Conservation (phyloP, 1,139 yeast species). For the Yamadazyma triangularis region DNA sequence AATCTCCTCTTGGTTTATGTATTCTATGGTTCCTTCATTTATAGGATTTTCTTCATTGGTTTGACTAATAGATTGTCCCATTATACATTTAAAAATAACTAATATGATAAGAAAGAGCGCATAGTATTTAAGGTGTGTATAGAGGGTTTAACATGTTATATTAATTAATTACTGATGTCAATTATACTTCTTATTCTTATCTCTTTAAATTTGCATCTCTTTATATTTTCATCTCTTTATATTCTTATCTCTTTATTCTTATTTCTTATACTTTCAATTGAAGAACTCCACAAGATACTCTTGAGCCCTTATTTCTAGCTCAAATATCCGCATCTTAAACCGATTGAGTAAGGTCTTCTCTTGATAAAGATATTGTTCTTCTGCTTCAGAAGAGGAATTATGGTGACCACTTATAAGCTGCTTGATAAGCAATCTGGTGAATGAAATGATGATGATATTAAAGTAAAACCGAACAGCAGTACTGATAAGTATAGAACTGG, state of each 20-base stretch:
- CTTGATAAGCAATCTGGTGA: conserved; percentile 44
- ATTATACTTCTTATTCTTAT: no score
- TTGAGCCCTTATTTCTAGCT: conserved; percentile 29
- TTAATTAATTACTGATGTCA: no score
- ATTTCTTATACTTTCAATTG: conserved; percentile 5
- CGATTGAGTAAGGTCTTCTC: conserved; percentile 19
- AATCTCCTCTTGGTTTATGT: conserved; percentile 16
- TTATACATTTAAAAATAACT: no score
- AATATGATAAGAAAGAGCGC: not conserved
- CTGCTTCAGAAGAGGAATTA: conserved; percentile 10
- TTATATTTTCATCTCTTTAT: no score
- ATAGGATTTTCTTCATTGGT: conserved; percentile 1
- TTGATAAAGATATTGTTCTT: conserved; percentile 21
- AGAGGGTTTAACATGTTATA: no score
- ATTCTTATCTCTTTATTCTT: no score
- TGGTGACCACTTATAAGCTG: conserved; percentile 21
- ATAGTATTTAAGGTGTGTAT: no score
- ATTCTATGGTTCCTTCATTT: conserved; percentile 1
- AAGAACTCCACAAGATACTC: conserved; percentile 23
- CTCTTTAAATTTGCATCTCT: no score
- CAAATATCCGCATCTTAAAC: conserved; percentile 19
- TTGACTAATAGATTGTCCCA: conserved; percentile 20
- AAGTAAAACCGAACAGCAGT: conserved; percentile 61
- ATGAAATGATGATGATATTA: conserved; percentile 58
- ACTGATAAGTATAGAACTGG: conserved; percentile 51